phyloP scores from a whole-genome alignment of 306 rosid genomes.

The Begonia fuchsioides region DNA sequence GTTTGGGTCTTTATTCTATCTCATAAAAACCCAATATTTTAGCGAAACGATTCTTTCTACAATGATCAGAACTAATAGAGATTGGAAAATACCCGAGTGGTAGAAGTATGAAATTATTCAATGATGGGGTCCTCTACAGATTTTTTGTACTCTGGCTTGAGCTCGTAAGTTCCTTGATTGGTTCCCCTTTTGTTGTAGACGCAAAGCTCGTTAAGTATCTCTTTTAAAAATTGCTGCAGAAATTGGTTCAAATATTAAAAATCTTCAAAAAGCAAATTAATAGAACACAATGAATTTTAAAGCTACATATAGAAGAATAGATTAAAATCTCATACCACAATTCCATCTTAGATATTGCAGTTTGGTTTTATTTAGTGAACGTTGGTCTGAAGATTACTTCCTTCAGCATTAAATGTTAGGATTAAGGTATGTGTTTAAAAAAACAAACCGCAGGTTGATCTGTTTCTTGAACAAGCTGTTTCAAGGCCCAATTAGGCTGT shows the following conservation, averaged over 20 bases:
- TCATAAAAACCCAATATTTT: too few species aligned
- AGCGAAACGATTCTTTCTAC: too few species aligned
- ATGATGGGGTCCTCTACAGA: slow-evolving; percentile 62
- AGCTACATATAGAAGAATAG: not conserved
- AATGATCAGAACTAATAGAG: too few species aligned
- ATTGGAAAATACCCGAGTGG: too few species aligned
- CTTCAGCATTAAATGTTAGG: not conserved
- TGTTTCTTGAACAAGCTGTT: slow-evolving; percentile 96
- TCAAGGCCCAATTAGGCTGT: slow-evolving; percentile 97
- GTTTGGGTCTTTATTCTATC: too few species aligned
- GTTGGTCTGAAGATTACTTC: too few species aligned
- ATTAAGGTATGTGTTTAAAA: slow-evolving; percentile 1
- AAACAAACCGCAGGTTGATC: slow-evolving; percentile 87
- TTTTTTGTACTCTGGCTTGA: slow-evolving; percentile 96
- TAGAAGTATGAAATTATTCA: slow-evolving; percentile 26
- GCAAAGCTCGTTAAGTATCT: slow-evolving; percentile 86
- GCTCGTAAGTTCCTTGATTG: slow-evolving; percentile 97
- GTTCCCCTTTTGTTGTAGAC: slow-evolving; percentile 96
- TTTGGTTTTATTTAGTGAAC: not conserved
- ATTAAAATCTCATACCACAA: not conserved
- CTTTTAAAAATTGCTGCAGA: slow-evolving; percentile 96
- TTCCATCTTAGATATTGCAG: not conserved
- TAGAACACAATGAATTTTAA: not conserved
- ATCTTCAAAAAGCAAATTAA: not conserved
- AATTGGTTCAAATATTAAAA: too few species aligned